A percentile compares a stretch with the other conserved stretches of the same genome.
Evolutionary conservation across 192 early-diverging fungal genomes (phyloP).

Genomic region (Chytriomyces sp.): DNA sequence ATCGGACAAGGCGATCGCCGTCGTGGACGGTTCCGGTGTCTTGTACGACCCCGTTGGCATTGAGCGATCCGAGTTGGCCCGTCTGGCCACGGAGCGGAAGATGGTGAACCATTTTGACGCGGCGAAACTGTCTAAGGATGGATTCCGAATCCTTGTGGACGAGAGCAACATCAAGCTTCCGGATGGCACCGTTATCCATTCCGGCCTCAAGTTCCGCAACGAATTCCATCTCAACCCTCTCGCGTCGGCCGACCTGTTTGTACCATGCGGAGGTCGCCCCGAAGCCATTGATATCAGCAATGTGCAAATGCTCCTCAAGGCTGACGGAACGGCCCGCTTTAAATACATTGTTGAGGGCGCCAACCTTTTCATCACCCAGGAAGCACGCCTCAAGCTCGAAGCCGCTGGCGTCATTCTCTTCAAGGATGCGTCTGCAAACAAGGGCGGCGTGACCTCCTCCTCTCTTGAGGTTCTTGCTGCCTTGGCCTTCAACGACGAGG

Average conservation of each 20-base stretch:
- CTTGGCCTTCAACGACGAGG: slow-evolving; percentile 88
- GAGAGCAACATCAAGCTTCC: slow-evolving; percentile 88
- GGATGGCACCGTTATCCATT: slow-evolving; percentile 80
- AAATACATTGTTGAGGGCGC: slow-evolving; percentile 92
- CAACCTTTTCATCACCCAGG: slow-evolving; percentile 90
- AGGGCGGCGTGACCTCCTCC: slow-evolving; percentile 98
- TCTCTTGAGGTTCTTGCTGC: slow-evolving; percentile 97
- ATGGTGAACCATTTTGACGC: slow-evolving; percentile 90
- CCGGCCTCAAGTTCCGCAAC: slow-evolving; percentile 93
- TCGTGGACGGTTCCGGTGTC: slow-evolving; percentile 96
- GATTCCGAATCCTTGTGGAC: slow-evolving; percentile 93
- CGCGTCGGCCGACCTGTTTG: slow-evolving; percentile 83
- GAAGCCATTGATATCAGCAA: slow-evolving; percentile 95
- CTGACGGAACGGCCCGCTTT: slow-evolving; percentile 84
- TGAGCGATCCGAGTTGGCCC: slow-evolving; percentile 80
- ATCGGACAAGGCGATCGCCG: slow-evolving; percentile 88
- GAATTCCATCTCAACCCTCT: slow-evolving; percentile 90
- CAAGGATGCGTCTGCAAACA: slow-evolving; percentile 99
- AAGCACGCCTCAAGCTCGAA: slow-evolving; percentile 66
- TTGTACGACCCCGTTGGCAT: slow-evolving; percentile 91
- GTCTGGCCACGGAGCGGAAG: slow-evolving; percentile 79
- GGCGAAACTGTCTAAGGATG: slow-evolving; percentile 74
- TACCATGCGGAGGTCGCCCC: slow-evolving; percentile 97
- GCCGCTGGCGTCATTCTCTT: slow-evolving; percentile 91
- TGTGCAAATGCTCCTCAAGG: slow-evolving; percentile 74